Evolutionary conservation across 768 basidiomycete species (phyloP).

Genomic region (Cystobasidiopsis lactophilus): DNA sequence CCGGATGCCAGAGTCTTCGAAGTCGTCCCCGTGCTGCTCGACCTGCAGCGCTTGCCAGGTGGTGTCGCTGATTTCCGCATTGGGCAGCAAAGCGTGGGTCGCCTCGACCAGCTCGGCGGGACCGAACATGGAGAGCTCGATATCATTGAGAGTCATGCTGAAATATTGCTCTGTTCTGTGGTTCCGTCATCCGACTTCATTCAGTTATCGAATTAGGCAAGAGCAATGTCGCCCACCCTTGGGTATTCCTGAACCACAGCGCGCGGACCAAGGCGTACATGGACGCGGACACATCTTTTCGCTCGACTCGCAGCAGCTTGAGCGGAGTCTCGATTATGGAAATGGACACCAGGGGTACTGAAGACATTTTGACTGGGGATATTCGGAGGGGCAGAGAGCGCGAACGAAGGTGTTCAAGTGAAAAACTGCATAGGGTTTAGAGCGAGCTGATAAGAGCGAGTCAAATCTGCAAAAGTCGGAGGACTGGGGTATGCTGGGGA

Average conservation of each 20-base stretch:
- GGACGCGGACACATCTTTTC: neutral
- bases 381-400: too few species aligned
- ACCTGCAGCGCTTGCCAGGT: constrained; percentile 61
- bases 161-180: constrained; percentile 15
- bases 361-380: too few species aligned
- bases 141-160: constrained; percentile 32
- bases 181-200: neutral
- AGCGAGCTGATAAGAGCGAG: too few species aligned
- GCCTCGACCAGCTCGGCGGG: constrained; percentile 8
- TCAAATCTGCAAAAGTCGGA: too few species aligned
- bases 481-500: too few species aligned
- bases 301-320: constrained; percentile 3
- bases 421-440: too few species aligned
- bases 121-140: constrained; percentile 35
- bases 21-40: constrained; percentile 45
- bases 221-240: neutral
- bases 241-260: neutral
- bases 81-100: neutral
- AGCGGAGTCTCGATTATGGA: constrained; percentile 5
- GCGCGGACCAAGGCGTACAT: constrained; percentile 3
- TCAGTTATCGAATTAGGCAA: neutral
- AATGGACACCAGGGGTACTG: neutral
- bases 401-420: too few species aligned
- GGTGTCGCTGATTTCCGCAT: constrained; percentile 36
- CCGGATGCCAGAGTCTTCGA: constrained; percentile 39